Conservation (phyloP, 805 yeast genomes). For the Metschnikowia koreensis region DNA sequence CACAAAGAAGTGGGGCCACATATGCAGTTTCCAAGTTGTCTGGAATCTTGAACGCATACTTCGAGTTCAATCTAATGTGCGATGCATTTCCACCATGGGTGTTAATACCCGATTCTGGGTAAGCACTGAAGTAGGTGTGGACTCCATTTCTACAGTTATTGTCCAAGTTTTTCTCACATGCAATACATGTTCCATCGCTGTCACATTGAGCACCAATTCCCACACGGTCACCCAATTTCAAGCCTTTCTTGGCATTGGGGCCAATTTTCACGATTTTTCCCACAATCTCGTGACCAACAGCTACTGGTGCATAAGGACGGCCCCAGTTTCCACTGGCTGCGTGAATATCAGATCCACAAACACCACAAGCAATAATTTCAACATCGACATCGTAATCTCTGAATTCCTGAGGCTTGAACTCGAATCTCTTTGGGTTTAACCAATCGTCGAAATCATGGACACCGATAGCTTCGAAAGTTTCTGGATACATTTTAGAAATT, state of each 20-base stretch:
- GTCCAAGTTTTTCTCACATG: constrained; percentile 12
- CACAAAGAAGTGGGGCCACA: constrained; percentile 22
- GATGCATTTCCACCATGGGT: constrained; percentile 20
- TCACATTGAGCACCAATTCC: constrained; percentile 72
- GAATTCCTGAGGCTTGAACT: constrained; percentile 18
- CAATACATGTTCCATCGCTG: constrained; percentile 15
- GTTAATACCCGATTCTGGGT: constrained; percentile 13
- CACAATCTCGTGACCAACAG: constrained; percentile 30
- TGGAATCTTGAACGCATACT: constrained; percentile 20
- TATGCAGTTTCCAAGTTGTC: constrained; percentile 14
- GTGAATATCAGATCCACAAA: constrained; percentile 65
- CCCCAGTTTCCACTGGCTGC: constrained; percentile 54
- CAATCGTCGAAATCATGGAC: constrained; percentile 20
- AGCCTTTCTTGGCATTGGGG: constrained; percentile 22
- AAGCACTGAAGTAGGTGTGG: constrained; percentile 14
- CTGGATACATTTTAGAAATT: constrained; percentile 14
- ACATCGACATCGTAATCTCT: constrained; percentile 20
- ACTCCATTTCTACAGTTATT: constrained; percentile 16
- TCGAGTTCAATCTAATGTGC: constrained; percentile 17
- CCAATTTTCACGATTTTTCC: constrained; percentile 20
- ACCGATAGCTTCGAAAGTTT: constrained; percentile 19
- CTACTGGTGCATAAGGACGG: constrained; percentile 20
- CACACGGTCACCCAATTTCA: constrained; percentile 69
- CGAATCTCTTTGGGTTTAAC: constrained; percentile 19
- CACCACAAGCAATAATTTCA: constrained; percentile 18